Percentiles rank a stretch among this genome's conserved stretches.
phyloP scores from a whole-genome alignment of 2,329 filamentous ascomycete species.

The Colletotrichum cereale region DNA sequence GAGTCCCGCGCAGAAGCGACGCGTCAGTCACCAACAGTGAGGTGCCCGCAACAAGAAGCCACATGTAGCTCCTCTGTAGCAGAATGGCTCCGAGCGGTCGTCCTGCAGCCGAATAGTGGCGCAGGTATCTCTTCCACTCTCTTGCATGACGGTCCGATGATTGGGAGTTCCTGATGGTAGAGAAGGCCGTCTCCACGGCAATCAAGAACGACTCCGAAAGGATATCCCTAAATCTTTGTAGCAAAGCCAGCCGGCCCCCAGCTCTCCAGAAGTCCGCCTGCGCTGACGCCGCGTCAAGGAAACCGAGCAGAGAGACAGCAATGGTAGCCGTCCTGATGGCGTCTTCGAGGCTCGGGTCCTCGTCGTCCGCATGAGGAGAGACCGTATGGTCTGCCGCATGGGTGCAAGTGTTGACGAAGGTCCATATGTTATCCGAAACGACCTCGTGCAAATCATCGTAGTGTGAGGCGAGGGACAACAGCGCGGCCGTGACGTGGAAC shows the following conservation, averaged over 20 bases:
- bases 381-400: constrained; percentile 69
- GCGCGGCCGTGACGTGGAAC: constrained; percentile 81
- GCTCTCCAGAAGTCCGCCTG: constrained; percentile 86
- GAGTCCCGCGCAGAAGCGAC: constrained; percentile 68
- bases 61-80: constrained; percentile 89
- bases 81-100: constrained; percentile 92
- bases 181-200: constrained; percentile 89
- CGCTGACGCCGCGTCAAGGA: constrained; percentile 84
- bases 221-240: constrained; percentile 78
- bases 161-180: constrained; percentile 86
- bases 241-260: constrained; percentile 78
- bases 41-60: constrained; percentile 82
- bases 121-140: constrained; percentile 90
- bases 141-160: constrained; percentile 74
- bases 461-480: constrained; percentile 83
- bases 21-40: constrained; percentile 78
- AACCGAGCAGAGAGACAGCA: constrained; percentile 88
- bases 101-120: constrained; percentile 83
- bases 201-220: constrained; percentile 89
- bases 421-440: constrained; percentile 75
- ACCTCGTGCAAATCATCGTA: constrained; percentile 76
- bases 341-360: constrained; percentile 73
- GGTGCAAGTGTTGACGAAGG: constrained; percentile 79
- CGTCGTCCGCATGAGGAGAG: constrained; percentile 65
- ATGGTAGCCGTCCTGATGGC: constrained; percentile 79